phyloP scores from a whole-genome alignment of 805 yeast genomes.

The Saturnispora diversa region DNA sequence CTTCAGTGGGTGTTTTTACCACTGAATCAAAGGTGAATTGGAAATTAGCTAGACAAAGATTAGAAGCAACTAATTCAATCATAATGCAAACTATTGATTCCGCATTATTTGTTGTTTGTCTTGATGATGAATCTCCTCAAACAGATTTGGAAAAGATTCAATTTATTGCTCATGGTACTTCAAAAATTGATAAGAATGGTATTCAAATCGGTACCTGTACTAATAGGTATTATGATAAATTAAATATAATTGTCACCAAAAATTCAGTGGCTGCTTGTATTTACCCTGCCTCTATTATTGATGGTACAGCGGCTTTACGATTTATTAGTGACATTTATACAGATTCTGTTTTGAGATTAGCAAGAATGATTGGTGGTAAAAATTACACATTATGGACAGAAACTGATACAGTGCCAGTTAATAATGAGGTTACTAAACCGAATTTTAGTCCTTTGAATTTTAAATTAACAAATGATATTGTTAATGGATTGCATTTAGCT shows the following conservation, averaged over 20 bases:
- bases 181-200: constrained; percentile 36
- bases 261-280: constrained; percentile 53
- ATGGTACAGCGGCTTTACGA: constrained; percentile 48
- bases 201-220: constrained; percentile 51
- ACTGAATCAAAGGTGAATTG: constrained; percentile 45
- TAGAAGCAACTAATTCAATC: constrained; percentile 33
- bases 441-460: constrained; percentile 27
- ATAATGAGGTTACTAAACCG: constrained; percentile 32
- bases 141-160: constrained; percentile 42
- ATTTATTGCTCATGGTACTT: constrained; percentile 46
- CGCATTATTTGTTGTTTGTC: constrained; percentile 44
- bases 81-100: constrained; percentile 36
- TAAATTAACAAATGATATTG: constrained; percentile 38
- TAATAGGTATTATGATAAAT: constrained; percentile 52
- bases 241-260: constrained; percentile 44
- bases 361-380: constrained; percentile 49
- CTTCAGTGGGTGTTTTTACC: constrained; percentile 45
- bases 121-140: constrained; percentile 41
- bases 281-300: constrained; percentile 53
- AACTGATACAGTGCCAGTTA: constrained; percentile 32
- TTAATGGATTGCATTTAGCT: constrained; percentile 42
- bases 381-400: constrained; percentile 47
- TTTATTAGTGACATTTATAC: constrained; percentile 52
- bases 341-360: constrained; percentile 48
- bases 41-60: constrained; percentile 38